Percentiles rank a stretch among this genome's conserved stretches.
phyloP scores from a whole-genome alignment of 192 early-diverging fungal species.

The Mortierella hygrophila region DNA sequence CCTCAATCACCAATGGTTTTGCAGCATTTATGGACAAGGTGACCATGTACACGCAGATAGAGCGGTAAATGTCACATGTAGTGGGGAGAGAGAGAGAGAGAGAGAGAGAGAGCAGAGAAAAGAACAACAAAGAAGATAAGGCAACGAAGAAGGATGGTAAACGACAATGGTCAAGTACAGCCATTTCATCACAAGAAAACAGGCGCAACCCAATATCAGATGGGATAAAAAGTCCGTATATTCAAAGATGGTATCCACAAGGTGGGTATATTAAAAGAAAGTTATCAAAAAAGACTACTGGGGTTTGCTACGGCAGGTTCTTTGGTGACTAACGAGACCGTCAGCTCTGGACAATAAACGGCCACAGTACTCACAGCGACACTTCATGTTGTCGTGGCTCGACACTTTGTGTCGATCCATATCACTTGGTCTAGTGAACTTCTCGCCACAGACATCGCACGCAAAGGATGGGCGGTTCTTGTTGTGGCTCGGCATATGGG shows the following conservation, averaged over 20 bases:
- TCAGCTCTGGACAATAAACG: background rate
- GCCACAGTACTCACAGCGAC: background rate
- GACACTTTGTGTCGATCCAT: background rate
- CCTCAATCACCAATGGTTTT: too few species aligned
- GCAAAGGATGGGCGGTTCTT: background rate
- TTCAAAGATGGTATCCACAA: background rate
- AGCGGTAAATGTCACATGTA: too few species aligned
- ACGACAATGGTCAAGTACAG: too few species aligned
- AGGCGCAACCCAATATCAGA: too few species aligned
- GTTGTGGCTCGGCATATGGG: background rate
- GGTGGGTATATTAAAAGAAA: background rate
- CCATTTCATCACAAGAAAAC: too few species aligned
- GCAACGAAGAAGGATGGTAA: too few species aligned
- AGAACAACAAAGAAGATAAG: too few species aligned
- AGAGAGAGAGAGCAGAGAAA: too few species aligned
- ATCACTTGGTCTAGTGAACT: background rate
- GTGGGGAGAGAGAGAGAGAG: too few species aligned
- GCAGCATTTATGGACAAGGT: too few species aligned
- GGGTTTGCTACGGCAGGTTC: background rate
- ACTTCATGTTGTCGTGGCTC: background rate
- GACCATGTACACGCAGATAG: too few species aligned
- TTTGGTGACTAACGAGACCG: background rate
- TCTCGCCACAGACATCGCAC: background rate
- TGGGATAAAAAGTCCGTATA: too few species aligned
- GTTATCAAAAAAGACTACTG: background rate